A percentile compares a stretch with the other conserved stretches of the same genome.
Conservation (phyloP, 768 basidiomycete genomes). For the Kockovaella imperatae region DNA sequence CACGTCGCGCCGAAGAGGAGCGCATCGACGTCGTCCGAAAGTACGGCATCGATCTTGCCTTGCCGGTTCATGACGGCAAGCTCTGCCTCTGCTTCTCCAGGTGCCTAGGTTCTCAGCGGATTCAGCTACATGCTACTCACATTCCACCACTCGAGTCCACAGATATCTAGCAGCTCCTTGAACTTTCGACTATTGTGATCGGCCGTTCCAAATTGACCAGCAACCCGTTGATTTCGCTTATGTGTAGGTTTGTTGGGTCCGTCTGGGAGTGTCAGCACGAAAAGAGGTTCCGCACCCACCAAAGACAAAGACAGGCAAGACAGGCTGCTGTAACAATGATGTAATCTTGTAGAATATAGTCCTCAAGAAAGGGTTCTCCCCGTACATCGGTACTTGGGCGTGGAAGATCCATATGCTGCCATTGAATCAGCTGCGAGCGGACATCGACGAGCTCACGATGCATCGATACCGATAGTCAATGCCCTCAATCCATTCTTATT, state of each 20-base stretch:
- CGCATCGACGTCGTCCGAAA: constrained; percentile 90
- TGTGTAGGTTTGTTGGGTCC: constrained; percentile 72
- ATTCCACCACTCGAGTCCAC: constrained; percentile 49
- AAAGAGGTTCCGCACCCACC: constrained; percentile 39
- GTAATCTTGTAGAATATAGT: constrained; percentile 80
- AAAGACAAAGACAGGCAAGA: constrained; percentile 84
- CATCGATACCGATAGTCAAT: constrained; percentile 78
- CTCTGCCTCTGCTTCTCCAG: constrained; percentile 92
- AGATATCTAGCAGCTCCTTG: constrained; percentile 47
- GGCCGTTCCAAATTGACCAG: constrained; percentile 34
- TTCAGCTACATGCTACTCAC: constrained; percentile 42
- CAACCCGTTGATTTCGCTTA: constrained; percentile 54
- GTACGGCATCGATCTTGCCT: constrained; percentile 75
- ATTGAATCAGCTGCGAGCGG: not conserved
- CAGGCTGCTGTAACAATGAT: constrained; percentile 60
- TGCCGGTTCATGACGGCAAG: constrained; percentile 74
- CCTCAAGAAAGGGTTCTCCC: constrained; percentile 78
- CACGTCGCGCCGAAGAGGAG: constrained; percentile 78
- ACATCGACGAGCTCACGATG: constrained; percentile 42
- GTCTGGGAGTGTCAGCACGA: constrained; percentile 42
- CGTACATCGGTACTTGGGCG: constrained; percentile 47
- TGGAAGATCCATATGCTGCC: constrained; percentile 51
- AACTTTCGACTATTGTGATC: constrained; percentile 36
- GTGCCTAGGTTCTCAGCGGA: constrained; percentile 48
- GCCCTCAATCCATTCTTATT: constrained; percentile 62